Base-by-base conservation (phyloP, 768 basidiomycete genomes). In the Lentinula boryana region DNA sequence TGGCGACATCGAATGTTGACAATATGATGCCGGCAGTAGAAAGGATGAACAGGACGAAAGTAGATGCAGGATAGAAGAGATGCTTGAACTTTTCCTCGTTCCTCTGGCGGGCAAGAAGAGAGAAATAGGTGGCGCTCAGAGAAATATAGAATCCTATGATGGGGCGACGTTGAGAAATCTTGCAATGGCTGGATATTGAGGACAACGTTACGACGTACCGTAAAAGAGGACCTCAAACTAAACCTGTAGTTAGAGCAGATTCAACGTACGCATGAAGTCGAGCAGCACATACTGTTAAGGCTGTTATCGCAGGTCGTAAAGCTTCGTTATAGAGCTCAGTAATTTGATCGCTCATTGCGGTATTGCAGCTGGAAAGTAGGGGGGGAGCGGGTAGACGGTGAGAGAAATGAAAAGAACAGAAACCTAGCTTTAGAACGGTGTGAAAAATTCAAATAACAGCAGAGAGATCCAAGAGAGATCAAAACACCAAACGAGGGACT, bases 161-260 rank as follows among this genome's bases (percentile, higher is more conserved):
- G 6, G 36, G 4, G 35, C 33, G 35, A 18, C 9, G n/a, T 31
- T 55, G 21, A 57, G 12, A 0, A 13, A 43, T 44, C 0, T 1
- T 32, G 44, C 5, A 18, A 21, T 43, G 16, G 18, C 23, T 10
- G 35, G n/a, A 10, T 13, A 36, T 32, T 10, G n/a, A 16, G 16
- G 43, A 9, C 23, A n/a, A 12, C 2, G 5, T 43, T 10, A 16
- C 10, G 9, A 57, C 56, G 43, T 44, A 57, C 57, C 57, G 16
- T 58, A 58, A 32, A 58, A 58, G 48, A 58, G 43, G 13, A 58
- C 43, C 36, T 58, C 31, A 16, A 58, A 48, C 57, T 58, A 48
- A 18, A 21, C 18, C 9, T n/a, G 21, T 21, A 23, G 16, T 48
- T 5, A 43, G 41, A 43, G 56, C 21, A 36, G 36, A 16, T 23